phyloP scores from a whole-genome alignment of 352 stramenopile genomes.

The Albugo candida region DNA sequence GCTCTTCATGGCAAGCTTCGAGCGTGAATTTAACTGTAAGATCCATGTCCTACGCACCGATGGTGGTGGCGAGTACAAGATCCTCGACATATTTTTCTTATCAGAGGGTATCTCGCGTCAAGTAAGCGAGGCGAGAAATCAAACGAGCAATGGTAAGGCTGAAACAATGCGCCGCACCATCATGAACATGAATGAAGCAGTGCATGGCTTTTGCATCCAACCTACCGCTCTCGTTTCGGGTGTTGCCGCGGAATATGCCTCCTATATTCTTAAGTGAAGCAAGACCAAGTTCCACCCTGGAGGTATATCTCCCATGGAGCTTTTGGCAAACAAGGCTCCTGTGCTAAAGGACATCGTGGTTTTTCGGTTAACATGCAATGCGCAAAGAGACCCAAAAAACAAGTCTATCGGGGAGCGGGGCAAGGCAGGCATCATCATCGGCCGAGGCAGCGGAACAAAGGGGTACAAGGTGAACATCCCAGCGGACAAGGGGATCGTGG shows the following conservation, averaged over 20 bases:
- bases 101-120: no score
- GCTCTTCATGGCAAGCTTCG: no score
- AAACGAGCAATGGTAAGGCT: not conserved
- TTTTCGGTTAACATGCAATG: no score
- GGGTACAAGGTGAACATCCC: not conserved
- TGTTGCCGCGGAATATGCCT: not conserved
- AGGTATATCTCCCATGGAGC: not conserved
- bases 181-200: slow-evolving; percentile 1
- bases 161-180: not conserved
- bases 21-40: no score
- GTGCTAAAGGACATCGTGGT: no score
- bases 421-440: not conserved
- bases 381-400: no score
- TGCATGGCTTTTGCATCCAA: not conserved
- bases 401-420: not conserved
- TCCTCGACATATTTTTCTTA: no score
- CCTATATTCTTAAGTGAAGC: not conserved
- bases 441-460: not conserved
- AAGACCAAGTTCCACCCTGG: not conserved
- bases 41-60: no score
- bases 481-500: no score
- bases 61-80: no score
- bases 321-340: no score
- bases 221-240: not conserved
- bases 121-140: no score